Evolutionary conservation across 768 basidiomycete species (phyloP), one percentile per base, ranked within the genome.

Genomic region (Serpula lacrymans): DNA sequence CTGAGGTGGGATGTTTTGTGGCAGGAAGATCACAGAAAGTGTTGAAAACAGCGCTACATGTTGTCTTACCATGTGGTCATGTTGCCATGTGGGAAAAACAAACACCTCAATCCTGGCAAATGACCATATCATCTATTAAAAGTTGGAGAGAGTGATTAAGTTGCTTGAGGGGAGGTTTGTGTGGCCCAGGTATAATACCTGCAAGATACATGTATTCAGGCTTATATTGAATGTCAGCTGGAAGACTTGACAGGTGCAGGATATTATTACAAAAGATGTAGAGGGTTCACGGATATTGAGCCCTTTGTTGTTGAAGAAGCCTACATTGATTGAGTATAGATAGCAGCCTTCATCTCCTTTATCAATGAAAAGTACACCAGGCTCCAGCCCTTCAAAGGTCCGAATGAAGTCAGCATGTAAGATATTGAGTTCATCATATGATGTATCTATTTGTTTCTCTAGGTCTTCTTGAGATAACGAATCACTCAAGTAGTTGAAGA

Each of bases 271-370:
- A 6, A 58, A 40, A 3, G 59, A 65, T 1, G 49, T 37, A 13
- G 49, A 46, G 24, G 63, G 60, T 8, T 63, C 60, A 1, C 51
- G 43, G 1, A 29, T 7, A 24, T 49, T 61, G 45, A 59, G 60
- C 0, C 45, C 44, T 18, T 43, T 42, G 1, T 62, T 63, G 40
- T 67, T 66, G 56, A 66, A 66, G 35, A 46, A 60, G 42, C 69
- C 66, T 18, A 61, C 39, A 24, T 45, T 43, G 4, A 69, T 47
- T 13, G 48, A 37, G 37, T 68, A 67, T 3, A 59, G 30, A 21
- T 60, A 61, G 4, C 47, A 51, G 4, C 52, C 57, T 34, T 60
- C 53, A 5, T 41, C 22, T 11, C 40, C 33, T 35, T 20, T 21
- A 7, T 39, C 5, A 5, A 39, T 2, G 14, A 39, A 39, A n/a